phyloP scores from a whole-genome alignment of 345 rosid genomes.

The Balakata baccata region DNA sequence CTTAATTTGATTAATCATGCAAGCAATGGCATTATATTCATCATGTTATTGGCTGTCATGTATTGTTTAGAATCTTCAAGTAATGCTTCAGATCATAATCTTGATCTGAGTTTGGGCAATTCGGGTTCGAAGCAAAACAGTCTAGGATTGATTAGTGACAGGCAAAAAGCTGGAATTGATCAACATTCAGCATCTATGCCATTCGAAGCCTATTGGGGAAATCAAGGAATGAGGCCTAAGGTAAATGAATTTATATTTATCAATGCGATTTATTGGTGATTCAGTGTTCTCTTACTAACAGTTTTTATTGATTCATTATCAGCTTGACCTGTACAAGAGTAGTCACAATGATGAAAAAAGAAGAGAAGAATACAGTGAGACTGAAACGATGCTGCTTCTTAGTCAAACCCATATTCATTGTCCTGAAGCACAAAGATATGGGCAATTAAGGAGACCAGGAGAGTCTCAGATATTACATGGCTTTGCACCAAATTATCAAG shows the following conservation, averaged over 20 bases:
- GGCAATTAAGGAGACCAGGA: conserved; percentile 35
- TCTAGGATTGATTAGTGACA: conserved; percentile 20
- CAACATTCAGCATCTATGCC: conserved; percentile 25
- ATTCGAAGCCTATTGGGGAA: conserved; percentile 42
- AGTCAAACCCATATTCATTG: conserved; percentile 57
- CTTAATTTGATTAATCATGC: background rate
- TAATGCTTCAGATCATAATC: conserved; percentile 52
- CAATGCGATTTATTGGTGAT: background rate
- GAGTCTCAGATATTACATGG: conserved; percentile 34
- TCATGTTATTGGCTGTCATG: background rate
- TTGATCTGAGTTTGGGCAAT: conserved; percentile 81
- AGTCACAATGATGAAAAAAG: conserved; percentile 19
- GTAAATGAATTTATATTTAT: conserved; percentile 21
- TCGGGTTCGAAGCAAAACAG: conserved; percentile 38
- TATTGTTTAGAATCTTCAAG: conserved; percentile 43
- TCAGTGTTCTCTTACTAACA: background rate
- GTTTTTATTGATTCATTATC: background rate
- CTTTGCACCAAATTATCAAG: conserved; percentile 35
- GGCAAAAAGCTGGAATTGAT: conserved; percentile 26
- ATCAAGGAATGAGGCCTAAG: conserved; percentile 40
- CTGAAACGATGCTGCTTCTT: conserved; percentile 51
- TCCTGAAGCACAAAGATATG: conserved; percentile 42
- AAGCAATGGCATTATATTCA: background rate
- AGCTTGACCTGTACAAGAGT: conserved; percentile 25
- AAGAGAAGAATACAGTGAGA: conserved; percentile 39